phyloP scores from a whole-genome alignment of 1,139 yeast genomes.

The Zygosaccharomyces sapae region DNA sequence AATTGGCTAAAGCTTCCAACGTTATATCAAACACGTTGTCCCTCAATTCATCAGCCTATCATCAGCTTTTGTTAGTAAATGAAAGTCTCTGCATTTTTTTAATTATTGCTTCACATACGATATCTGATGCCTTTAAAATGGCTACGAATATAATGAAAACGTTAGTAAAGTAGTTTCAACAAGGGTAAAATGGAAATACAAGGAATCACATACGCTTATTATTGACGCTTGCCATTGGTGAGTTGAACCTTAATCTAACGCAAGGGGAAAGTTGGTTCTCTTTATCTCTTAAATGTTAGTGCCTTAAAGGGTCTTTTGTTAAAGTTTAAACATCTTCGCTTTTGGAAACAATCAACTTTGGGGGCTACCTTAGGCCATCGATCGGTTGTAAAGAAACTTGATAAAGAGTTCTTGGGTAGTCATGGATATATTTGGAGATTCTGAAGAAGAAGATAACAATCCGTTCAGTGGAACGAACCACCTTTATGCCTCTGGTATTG shows the following conservation, averaged over 20 bases:
- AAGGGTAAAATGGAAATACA: not conserved
- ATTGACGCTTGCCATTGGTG: constrained; percentile 9
- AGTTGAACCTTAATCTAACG: not conserved
- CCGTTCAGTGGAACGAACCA: constrained; percentile 46
- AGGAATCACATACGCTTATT: constrained; percentile 9
- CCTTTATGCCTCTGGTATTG: constrained; percentile 41
- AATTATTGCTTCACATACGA: constrained; percentile 23
- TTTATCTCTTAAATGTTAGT: not conserved
- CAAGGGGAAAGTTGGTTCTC: not conserved
- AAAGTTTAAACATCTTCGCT: constrained; percentile 4
- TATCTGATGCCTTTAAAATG: constrained; percentile 33
- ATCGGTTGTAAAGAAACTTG: not conserved
- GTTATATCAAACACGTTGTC: constrained; percentile 56
- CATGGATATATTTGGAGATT: constrained; percentile 22
- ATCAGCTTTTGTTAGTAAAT: not conserved
- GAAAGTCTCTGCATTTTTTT: not conserved
- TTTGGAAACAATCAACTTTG: constrained; percentile 4
- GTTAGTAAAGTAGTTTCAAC: constrained; percentile 5
- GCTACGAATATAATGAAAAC: constrained; percentile 18
- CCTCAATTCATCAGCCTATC: constrained; percentile 53
- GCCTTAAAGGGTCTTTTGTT: constrained; percentile 1
- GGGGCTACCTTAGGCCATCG: not conserved
- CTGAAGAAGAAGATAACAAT: constrained; percentile 47
- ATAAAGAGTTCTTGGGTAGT: constrained; percentile 1
- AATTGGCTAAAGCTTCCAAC: constrained; percentile 47